Evolutionary conservation across 169 alveolate species (phyloP).

Genomic region (Plasmodium ovale): DNA sequence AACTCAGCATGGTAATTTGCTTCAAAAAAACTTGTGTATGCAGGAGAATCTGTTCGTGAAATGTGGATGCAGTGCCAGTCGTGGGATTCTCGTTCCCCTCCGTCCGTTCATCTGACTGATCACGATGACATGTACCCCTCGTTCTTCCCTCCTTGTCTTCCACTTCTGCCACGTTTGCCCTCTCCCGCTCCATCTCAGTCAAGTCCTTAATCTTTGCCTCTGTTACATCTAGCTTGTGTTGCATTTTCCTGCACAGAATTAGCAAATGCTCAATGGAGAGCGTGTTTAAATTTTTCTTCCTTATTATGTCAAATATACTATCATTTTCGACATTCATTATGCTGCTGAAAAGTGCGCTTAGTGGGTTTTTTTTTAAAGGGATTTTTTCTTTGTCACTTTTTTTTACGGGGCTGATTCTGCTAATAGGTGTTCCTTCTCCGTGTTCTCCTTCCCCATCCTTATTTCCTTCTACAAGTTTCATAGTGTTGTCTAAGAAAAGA

Average conservation of each 20-base stretch:
- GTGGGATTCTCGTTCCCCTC: not conserved
- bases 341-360: constrained; percentile 6
- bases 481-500: not conserved
- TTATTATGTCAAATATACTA: constrained; percentile 48
- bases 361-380: constrained; percentile 17
- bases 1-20: constrained; percentile 57
- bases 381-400: not conserved
- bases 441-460: not conserved
- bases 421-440: not conserved
- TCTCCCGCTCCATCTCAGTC: constrained; percentile 51
- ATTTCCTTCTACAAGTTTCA: not conserved
- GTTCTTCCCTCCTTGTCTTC: not conserved
- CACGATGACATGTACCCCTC: not conserved
- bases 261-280: constrained; percentile 53
- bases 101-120: not conserved
- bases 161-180: not conserved
- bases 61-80: not conserved
- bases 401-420: too few species aligned
- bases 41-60: constrained; percentile 51
- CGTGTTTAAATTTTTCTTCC: constrained; percentile 48
- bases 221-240: constrained; percentile 69
- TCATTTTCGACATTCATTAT: constrained; percentile 71
- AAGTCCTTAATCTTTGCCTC: constrained; percentile 66
- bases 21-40: constrained; percentile 58
- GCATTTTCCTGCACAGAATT: constrained; percentile 54